Conservation (phyloP, 129 eudicot species). For the Sambucus nigra region DNA sequence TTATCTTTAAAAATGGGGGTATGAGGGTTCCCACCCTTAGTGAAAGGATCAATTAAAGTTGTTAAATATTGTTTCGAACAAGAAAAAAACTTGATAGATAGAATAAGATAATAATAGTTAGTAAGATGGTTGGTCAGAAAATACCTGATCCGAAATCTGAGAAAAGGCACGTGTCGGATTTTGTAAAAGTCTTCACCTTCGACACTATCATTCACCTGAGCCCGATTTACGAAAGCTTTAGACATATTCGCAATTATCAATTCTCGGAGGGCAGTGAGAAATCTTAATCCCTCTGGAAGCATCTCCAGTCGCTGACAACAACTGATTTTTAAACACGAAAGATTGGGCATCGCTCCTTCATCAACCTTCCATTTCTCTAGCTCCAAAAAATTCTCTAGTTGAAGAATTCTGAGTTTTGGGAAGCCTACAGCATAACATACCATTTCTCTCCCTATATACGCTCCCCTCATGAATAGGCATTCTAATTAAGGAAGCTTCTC, state of each 20-base stretch:
- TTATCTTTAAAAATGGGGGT: too few species aligned
- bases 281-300: slow-evolving; percentile 6
- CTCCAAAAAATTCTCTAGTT: background rate
- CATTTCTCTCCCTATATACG: background rate
- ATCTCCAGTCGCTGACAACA: background rate
- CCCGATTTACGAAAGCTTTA: background rate
- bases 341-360: slow-evolving; percentile 8
- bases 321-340: background rate
- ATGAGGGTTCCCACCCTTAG: too few species aligned
- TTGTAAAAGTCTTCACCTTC: background rate
- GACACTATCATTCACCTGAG: background rate
- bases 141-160: too few species aligned
- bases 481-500: background rate
- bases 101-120: too few species aligned
- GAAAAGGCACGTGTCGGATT: background rate
- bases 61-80: too few species aligned
- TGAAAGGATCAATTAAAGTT: too few species aligned
- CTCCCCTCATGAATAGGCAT: background rate
- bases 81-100: too few species aligned
- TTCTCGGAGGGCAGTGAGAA: background rate
- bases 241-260: background rate
- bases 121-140: too few species aligned
- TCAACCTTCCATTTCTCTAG: slow-evolving; percentile 2
- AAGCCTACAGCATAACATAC: background rate
- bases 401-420: slow-evolving; percentile 1